Base-by-base conservation (phyloP, 202 grass and related monocot genomes). In the Dendrocalamus latiflorus region DNA sequence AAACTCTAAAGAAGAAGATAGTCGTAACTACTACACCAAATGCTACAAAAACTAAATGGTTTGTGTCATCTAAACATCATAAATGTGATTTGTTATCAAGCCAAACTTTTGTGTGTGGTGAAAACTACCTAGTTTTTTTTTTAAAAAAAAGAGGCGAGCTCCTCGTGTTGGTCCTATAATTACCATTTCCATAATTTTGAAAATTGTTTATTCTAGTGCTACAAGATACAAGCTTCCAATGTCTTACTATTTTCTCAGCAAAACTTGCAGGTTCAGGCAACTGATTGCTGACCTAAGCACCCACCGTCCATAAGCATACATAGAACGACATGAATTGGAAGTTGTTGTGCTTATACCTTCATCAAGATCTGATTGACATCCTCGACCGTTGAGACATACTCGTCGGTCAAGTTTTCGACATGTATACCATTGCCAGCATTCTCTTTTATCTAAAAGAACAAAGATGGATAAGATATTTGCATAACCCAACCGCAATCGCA, bases 351-450 rank as follows among this genome's bases (percentile, higher is more conserved):
- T 26, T 72, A 54, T 94, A 95, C 96, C 96, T 98, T 98, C 65
- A 98, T 91, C 68, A 98, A 58, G 66, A 98, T 87, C 87, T 98
- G 96, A 72, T 88, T 86, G 67, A 98, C 74, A 57, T 98, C 96
- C 8, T 95, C 96, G 1, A 85, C 80, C 8, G 91, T 91, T 13
- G 89, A 95, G 26, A 90, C 93, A 65, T 95, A 98, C 65, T 98
- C 96, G 41, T 98, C 96, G 13, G 89, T 95, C 44, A 98, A 73
- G 68, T 98, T 98, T 20, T 95, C 89, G 1, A 98, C 91, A 93
- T 90, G 87, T 61, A 93, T 79, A 22, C 89, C 89, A 85, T 90
- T 93, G 64, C 75, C 84, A 51, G 85, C 30, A 83, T 93, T 92
- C 59, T 95, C 93, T 82, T 78, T 89, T 87, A 95, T 92, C 96